Base-by-base conservation (phyloP, 495 filamentous ascomycete species). In the Penicillium ucsense region DNA sequence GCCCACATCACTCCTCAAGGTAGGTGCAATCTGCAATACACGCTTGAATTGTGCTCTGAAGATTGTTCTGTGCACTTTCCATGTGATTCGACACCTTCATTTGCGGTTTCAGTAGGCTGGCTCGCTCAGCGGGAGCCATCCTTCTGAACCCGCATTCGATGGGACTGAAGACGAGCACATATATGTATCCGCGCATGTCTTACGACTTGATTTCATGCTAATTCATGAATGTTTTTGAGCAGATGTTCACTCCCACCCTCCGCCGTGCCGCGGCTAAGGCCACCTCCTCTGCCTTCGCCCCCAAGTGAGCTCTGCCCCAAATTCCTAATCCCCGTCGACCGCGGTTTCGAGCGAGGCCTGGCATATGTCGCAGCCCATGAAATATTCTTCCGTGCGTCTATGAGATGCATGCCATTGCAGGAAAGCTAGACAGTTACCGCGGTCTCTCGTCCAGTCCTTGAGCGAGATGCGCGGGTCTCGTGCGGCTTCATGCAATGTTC, bases 261-360 rank as follows among this genome's bases (percentile, higher is more conserved):
- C 65, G 66, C 61, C 68, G 68, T 45, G 64, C 70, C 49, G 66
- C 70, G 55, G 62, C 65, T 50, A 61, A 67, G 56, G 59, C 62
- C 52, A 62, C 64, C 48, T 49, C 63, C 49, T 66, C 65, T 53
- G 59, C 66, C 46, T 66, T 66, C 49, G 67, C 57, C 31, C 67
- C 68, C 49, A 70, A 68, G 70, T 73, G 57, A 72, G 70, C 61
- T 38, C 43, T 20, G 32, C 57, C 59, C 56, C 35, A 29, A 31
- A 28, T 29, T 36, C 43, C 43, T 28, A 20, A 33, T 43, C 9
- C 41, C 34, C 31, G 41, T n/a, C 27, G 31, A 6, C 11, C 12
- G 38, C 33, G 43, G 20, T 32, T 38, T 20, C 36, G 35, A 32
- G n/a, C 38, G n/a, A 42, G 8, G 38, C 28, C 43, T 31, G 35